A percentile compares a stretch with the other conserved stretches of the same genome.
These are phyloP conservation scores for Cryptosporidium ubiquitum DNA, from an alignment of 169 alveolate genomes.

Conservation along the genomic window DNA sequence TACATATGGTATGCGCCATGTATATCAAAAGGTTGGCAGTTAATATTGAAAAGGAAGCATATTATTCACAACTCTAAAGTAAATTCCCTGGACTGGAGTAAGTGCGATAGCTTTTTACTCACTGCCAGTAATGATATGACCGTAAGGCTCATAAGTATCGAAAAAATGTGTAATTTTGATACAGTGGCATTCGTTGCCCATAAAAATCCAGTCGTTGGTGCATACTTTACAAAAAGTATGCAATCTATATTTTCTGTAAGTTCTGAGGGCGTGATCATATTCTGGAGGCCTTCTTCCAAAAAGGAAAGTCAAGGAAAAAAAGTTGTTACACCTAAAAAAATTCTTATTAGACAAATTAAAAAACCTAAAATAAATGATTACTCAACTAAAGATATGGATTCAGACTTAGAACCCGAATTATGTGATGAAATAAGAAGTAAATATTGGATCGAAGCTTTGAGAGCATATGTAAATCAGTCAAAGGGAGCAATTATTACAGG, in stretches of 20 bases:
- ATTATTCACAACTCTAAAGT: slow-evolving; percentile 83
- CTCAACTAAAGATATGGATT: not conserved
- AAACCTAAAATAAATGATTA: not conserved
- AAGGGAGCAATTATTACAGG: slow-evolving; percentile 41
- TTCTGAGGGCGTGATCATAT: slow-evolving; percentile 85
- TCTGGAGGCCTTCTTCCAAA: slow-evolving; percentile 79
- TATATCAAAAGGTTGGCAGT: slow-evolving; percentile 68
- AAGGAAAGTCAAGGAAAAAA: slow-evolving; percentile 12
- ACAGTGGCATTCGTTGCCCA: slow-evolving; percentile 85
- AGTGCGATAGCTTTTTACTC: slow-evolving; percentile 78
- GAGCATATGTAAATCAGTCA: slow-evolving; percentile 58
- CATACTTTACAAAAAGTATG: slow-evolving; percentile 83
- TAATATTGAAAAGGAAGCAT: slow-evolving; percentile 80
- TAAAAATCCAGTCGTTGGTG: slow-evolving; percentile 81
- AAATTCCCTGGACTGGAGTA: slow-evolving; percentile 83
- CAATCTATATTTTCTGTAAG: slow-evolving; percentile 83
- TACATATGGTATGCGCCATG: slow-evolving; percentile 74
- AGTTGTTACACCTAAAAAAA: not conserved
- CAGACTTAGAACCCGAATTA: not conserved
- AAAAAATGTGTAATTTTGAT: slow-evolving; percentile 77
- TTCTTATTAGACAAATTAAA: slow-evolving; percentile 35
- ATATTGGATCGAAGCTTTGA: slow-evolving; percentile 49
- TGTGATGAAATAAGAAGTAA: slow-evolving; percentile 5
- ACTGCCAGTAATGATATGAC: slow-evolving; percentile 86
- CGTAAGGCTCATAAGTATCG: slow-evolving; percentile 84